Evolutionary conservation across 164 flowering plant genomes (phyloP).

Genomic region (Piper longum): DNA sequence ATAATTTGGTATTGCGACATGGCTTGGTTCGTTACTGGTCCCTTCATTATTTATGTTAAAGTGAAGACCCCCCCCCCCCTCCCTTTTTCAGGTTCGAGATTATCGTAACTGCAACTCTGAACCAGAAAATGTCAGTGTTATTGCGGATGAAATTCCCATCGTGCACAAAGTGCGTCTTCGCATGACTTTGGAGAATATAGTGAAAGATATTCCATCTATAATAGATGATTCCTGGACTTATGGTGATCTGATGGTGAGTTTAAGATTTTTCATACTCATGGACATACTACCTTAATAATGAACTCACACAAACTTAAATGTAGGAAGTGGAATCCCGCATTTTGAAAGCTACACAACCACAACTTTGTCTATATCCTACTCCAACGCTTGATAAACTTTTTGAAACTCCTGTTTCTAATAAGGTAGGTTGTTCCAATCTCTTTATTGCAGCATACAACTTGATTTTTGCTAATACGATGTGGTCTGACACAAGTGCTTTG

Average conservation of each 20-base stretch:
- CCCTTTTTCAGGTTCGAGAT: slow-evolving; percentile 57
- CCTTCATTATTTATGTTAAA: background rate
- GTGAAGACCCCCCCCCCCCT: no score
- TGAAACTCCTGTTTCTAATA: slow-evolving; percentile 25
- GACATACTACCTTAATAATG: background rate
- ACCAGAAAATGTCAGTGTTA: slow-evolving; percentile 22
- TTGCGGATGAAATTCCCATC: slow-evolving; percentile 26
- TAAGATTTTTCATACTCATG: background rate
- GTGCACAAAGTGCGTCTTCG: slow-evolving; percentile 49
- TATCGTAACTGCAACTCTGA: slow-evolving; percentile 42
- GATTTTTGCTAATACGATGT: no score
- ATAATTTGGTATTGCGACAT: no score
- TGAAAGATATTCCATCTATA: slow-evolving; percentile 78
- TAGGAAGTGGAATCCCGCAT: slow-evolving; percentile 92
- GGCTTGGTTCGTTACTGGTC: background rate
- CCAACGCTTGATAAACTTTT: slow-evolving; percentile 74
- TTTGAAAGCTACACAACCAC: slow-evolving; percentile 77
- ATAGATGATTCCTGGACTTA: slow-evolving; percentile 86
- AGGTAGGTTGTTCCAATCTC: slow-evolving; percentile 27
- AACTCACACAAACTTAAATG: slow-evolving; percentile 2
- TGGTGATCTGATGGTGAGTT: slow-evolving; percentile 82
- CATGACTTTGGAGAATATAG: slow-evolving; percentile 88
- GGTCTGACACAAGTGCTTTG: no score
- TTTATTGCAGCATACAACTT: no score
- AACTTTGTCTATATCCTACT: slow-evolving; percentile 69